Percentiles rank a stretch among this genome's conserved stretches.
Conservation (phyloP, 495 filamentous ascomycete species). For the Penicillium taxi region DNA sequence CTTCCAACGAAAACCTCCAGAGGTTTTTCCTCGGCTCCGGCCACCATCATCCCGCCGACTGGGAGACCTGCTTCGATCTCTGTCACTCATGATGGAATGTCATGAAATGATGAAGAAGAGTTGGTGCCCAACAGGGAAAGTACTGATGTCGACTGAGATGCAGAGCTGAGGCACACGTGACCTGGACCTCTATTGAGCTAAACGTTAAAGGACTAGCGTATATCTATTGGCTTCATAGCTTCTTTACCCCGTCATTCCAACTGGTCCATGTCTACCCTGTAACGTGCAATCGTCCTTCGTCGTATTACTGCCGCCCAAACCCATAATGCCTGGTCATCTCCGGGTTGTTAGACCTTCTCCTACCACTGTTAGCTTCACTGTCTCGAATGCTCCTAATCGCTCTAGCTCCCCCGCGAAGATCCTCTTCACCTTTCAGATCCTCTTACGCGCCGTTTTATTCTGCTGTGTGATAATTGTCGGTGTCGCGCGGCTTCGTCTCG, state of each 20-base stretch:
- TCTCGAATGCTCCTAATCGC: conserved; percentile 59
- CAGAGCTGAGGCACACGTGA: conserved; percentile 21
- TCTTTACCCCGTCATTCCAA: not conserved
- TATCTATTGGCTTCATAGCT: conserved; percentile 7
- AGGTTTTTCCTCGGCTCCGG: conserved; percentile 24
- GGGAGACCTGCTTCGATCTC: conserved; percentile 33
- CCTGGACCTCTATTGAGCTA: conserved; percentile 9
- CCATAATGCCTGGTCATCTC: conserved; percentile 45
- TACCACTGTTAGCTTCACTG: conserved; percentile 78
- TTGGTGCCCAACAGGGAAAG: conserved; percentile 14
- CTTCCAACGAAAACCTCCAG: conserved; percentile 58
- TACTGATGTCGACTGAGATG: conserved; percentile 13
- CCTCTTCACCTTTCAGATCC: conserved; percentile 40
- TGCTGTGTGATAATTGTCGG: conserved; percentile 35
- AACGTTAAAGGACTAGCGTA: conserved; percentile 22
- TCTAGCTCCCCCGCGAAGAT: conserved; percentile 50
- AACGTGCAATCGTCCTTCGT: not conserved
- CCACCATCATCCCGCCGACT: conserved; percentile 19
- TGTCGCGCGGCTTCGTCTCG: conserved; percentile 28
- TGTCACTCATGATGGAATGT: conserved; percentile 26
- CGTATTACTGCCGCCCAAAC: not conserved
- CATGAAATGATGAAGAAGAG: conserved; percentile 6
- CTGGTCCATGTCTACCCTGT: too few species aligned
- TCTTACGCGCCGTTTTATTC: conserved; percentile 40
- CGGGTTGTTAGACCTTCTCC: conserved; percentile 67